Conservation (phyloP, 2,329 filamentous ascomycete genomes). For the Xylariaceae sp. region DNA sequence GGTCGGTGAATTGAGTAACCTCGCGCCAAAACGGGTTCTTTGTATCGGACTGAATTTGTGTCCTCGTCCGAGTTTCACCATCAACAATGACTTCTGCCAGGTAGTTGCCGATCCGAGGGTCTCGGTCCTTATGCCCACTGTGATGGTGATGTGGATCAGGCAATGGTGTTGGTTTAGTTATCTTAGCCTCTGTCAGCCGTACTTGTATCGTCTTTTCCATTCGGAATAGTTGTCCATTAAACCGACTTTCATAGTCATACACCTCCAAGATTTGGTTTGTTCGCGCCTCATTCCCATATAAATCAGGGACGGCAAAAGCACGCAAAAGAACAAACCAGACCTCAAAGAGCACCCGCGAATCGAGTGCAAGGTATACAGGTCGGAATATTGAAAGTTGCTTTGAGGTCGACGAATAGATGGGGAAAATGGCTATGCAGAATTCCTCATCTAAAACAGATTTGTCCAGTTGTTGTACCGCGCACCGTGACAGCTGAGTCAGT, state of each 20-base stretch:
- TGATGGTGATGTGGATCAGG: conserved; percentile 15
- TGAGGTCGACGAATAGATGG: conserved; percentile 76
- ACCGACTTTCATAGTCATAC: conserved; percentile 35
- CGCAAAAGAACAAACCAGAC: conserved; percentile 93
- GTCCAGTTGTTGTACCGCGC: conserved; percentile 86
- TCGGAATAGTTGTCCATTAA: conserved; percentile 50
- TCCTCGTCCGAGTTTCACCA: conserved; percentile 72
- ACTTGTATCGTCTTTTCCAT: conserved; percentile 58
- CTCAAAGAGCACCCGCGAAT: conserved; percentile 86
- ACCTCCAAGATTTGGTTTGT: conserved; percentile 40
- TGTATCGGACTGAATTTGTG: conserved; percentile 65
- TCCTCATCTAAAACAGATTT: conserved; percentile 88
- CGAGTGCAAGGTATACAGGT: conserved; percentile 85
- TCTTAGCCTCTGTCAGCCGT: conserved; percentile 58
- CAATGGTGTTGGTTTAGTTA: conserved; percentile 36
- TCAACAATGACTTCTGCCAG: conserved; percentile 77
- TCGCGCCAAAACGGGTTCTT: conserved; percentile 80
- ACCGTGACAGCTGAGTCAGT: conserved; percentile 81
- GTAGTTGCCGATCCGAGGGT: conserved; percentile 61
- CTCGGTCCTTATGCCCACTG: conserved; percentile 30
- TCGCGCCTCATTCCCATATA: conserved; percentile 63
- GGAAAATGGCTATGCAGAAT: conserved; percentile 92
- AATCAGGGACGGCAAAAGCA: conserved; percentile 86
- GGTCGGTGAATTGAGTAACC: conserved; percentile 70
- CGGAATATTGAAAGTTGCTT: conserved; percentile 71